Evolutionary conservation across 2,329 filamentous ascomycete genomes (phyloP).

Genomic region (Coniochaeta sp.): DNA sequence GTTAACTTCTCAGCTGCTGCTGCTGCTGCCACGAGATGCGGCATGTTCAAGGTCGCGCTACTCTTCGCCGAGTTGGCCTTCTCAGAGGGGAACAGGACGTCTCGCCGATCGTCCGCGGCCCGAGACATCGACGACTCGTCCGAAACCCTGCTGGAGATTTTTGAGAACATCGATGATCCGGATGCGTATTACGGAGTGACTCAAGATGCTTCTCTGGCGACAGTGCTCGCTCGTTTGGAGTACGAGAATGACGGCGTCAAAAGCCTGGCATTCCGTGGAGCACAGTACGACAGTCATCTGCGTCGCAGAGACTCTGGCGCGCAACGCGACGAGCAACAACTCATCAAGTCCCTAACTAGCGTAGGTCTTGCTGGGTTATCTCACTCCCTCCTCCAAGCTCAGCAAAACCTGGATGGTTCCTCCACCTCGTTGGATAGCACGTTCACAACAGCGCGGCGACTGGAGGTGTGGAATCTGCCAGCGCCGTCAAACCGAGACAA

Average conservation of each 20-base stretch:
- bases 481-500: constrained; percentile 56
- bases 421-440: constrained; percentile 61
- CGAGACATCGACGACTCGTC: constrained; percentile 45
- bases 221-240: constrained; percentile 74
- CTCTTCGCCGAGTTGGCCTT: constrained; percentile 71
- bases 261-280: constrained; percentile 82
- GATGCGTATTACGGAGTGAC: constrained; percentile 92
- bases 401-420: constrained; percentile 52
- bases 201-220: constrained; percentile 67
- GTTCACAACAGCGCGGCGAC: constrained; percentile 69
- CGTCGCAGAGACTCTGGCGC: constrained; percentile 50
- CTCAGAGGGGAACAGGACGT: constrained; percentile 47
- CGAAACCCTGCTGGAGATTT: constrained; percentile 72
- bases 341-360: constrained; percentile 70
- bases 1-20: constrained; percentile 68
- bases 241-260: constrained; percentile 85
- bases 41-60: constrained; percentile 81
- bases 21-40: constrained; percentile 65
- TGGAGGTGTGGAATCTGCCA: constrained; percentile 90
- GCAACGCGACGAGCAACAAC: constrained; percentile 54
- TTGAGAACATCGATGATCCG: constrained; percentile 88
- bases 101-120: constrained; percentile 58
- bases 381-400: constrained; percentile 65
- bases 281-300: constrained; percentile 82
- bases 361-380: constrained; percentile 83